These are phyloP conservation scores for Mallotus japonicus DNA, from an alignment of 441 rosid genomes.

Conservation along the genomic window DNA sequence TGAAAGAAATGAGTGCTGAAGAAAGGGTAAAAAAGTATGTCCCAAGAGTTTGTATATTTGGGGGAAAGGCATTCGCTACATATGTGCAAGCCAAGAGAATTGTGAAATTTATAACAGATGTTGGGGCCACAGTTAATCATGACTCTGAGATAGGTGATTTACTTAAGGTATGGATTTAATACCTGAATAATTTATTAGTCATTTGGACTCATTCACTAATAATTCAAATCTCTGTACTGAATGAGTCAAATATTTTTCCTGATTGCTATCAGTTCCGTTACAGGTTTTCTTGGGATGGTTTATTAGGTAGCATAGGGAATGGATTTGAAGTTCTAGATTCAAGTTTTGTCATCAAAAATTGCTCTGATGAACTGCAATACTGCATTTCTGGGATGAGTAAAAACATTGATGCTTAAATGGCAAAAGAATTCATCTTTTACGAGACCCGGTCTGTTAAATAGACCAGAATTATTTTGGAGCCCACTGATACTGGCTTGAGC, in stretches of 20 bases:
- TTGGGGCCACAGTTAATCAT: conserved; percentile 79
- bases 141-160: conserved; percentile 91
- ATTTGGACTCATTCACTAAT: not conserved
- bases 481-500: not conserved
- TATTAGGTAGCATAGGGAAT: not conserved
- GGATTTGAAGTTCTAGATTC: not conserved
- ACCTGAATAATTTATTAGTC: not conserved
- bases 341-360: not conserved
- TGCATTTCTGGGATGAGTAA: not conserved
- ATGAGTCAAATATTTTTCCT: not conserved
- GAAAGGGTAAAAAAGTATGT: conserved; percentile 64
- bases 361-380: not conserved
- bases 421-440: not conserved
- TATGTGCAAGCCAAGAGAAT: conserved; percentile 96
- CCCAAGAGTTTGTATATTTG: conserved; percentile 95
- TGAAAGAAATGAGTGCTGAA: conserved; percentile 83
- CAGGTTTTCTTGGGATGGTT: not conserved
- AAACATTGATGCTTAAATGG: not conserved
- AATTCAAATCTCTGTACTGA: not conserved
- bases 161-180: conserved; percentile 58
- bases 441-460: not conserved
- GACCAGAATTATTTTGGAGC: not conserved
- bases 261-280: not conserved
- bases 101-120: conserved; percentile 90
- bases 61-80: conserved; percentile 95